Evolutionary conservation across 164 flowering plant genomes (phyloP).

Genomic region (Nelumbo lutea): DNA sequence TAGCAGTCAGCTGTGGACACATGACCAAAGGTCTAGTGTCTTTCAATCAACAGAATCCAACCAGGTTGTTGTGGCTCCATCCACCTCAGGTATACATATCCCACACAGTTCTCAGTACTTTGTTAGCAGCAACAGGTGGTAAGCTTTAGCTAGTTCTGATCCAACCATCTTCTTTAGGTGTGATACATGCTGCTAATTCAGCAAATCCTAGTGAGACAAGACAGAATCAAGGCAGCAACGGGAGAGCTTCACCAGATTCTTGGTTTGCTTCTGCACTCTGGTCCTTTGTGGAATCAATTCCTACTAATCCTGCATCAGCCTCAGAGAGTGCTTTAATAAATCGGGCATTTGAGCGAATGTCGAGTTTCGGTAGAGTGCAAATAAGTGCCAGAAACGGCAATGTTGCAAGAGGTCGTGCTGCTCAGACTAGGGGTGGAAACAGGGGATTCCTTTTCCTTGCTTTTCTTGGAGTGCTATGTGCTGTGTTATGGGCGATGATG

Average conservation of each 20-base stretch:
- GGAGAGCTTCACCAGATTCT: slow-evolving; percentile 25
- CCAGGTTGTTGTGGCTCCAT: slow-evolving; percentile 17
- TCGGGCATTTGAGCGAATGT: slow-evolving; percentile 64
- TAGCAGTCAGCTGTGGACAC: slow-evolving; percentile 32
- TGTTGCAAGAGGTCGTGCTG: slow-evolving; percentile 23
- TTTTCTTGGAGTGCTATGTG: slow-evolving; percentile 22
- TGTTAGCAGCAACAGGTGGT: slow-evolving; percentile 10
- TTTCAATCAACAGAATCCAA: slow-evolving; percentile 20
- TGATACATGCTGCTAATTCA: slow-evolving; percentile 19
- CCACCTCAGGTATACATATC: slow-evolving; percentile 49
- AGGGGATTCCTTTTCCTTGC: slow-evolving; percentile 22
- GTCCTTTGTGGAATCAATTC: slow-evolving; percentile 77
- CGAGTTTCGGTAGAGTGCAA: slow-evolving; percentile 69
- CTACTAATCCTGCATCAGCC: slow-evolving; percentile 87
- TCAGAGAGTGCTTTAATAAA: slow-evolving; percentile 61
- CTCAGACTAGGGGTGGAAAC: slow-evolving; percentile 24
- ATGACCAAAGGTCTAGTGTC: slow-evolving; percentile 24
- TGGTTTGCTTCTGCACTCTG: slow-evolving; percentile 60
- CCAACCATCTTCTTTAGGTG: slow-evolving; percentile 41
- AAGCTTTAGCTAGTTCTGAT: slow-evolving; percentile 17
- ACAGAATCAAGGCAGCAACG: slow-evolving; percentile 26
- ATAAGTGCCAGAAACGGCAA: slow-evolving; percentile 24
- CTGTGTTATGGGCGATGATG: slow-evolving; percentile 23
- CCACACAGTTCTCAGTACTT: not conserved
- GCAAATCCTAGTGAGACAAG: slow-evolving; percentile 19